Evolutionary conservation across 768 basidiomycete genomes (phyloP), one percentile per base, ranked within the genome.

Genomic region (Porphyrellus cyaneotinctus): DNA sequence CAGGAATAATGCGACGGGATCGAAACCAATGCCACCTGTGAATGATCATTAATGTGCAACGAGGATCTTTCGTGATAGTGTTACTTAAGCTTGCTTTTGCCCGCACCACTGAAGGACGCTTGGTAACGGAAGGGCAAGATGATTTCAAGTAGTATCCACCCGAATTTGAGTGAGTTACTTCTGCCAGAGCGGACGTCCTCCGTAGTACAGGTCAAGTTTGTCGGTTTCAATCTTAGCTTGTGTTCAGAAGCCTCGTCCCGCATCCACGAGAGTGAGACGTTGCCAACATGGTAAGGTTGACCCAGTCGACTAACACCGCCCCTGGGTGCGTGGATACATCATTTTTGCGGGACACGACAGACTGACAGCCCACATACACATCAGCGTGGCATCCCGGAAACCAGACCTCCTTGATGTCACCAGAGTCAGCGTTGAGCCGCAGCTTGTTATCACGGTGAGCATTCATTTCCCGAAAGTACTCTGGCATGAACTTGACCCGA

Each of bases 401-500:
- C 51, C 51, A 52, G 9, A 44, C 28, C 26, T 44, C 43, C 17
- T 44, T 20, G 18, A 51, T 30, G 12, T 38, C 28, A 30, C 43
- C 6, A 12, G n/a, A n/a, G n/a, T 23, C n/a, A 2, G 11, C 18
- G 9, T 9, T 1, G 3, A 6, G 37, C 6, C 14, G 22, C 3
- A 39, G 17, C 15, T 9, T 24, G 37, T 39, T 39, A 7, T n/a
- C n/a, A 17, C 17, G n/a, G 3, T 41, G 26, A 17, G 23, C 51
- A 18, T 52, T 47, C 24, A 52, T n/a, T 26, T 47, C 52, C 18
- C 2, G 14, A 14, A 47, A 39, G 33, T 50, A n/a, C n/a, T n/a
- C n/a, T n/a, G n/a, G n/a, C n/a, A n/a, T n/a, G n/a, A n/a, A 43
- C n/a, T 50, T 50, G 31, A 50, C 49, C 10, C 49, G 49, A 50